These are phyloP conservation scores for Chlamydomonas urium DNA, from an alignment of 139 green algal genomes.

Conservation along the genomic window DNA sequence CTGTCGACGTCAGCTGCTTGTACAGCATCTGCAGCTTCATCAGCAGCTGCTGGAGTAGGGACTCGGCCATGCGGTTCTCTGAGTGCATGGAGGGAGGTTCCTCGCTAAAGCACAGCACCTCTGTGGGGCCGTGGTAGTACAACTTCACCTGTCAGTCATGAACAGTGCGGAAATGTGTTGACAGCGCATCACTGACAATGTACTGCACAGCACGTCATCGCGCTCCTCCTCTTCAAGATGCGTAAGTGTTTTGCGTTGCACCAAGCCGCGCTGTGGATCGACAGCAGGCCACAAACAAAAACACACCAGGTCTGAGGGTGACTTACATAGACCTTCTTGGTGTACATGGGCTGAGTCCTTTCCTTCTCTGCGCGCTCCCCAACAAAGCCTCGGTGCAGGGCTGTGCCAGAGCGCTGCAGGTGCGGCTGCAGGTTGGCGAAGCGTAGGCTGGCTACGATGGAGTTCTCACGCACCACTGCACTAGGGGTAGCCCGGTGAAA, in stretches of 20 bases:
- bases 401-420: not conserved
- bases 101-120: conserved; percentile 72
- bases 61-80: not conserved
- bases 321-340: conserved; percentile 64
- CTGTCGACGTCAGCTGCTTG: not conserved
- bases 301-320: conserved; percentile 22
- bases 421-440: not conserved
- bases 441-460: not conserved
- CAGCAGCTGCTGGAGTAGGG: not conserved
- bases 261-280: no score
- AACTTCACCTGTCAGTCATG: not conserved
- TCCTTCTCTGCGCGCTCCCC: no score
- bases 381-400: no score
- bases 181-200: no score
- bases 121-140: conserved; percentile 53
- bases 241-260: no score
- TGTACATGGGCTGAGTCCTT: conserved; percentile 2
- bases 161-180: no score
- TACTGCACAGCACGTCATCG: no score
- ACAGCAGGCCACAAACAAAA: not conserved
- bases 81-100: not conserved
- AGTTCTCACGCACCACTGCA: no score
- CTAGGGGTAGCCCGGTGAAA: no score
- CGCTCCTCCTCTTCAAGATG: no score
- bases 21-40: conserved; percentile 14